Base-by-base conservation (phyloP, 495 filamentous ascomycete species). In the Aspergillus conjunctus region DNA sequence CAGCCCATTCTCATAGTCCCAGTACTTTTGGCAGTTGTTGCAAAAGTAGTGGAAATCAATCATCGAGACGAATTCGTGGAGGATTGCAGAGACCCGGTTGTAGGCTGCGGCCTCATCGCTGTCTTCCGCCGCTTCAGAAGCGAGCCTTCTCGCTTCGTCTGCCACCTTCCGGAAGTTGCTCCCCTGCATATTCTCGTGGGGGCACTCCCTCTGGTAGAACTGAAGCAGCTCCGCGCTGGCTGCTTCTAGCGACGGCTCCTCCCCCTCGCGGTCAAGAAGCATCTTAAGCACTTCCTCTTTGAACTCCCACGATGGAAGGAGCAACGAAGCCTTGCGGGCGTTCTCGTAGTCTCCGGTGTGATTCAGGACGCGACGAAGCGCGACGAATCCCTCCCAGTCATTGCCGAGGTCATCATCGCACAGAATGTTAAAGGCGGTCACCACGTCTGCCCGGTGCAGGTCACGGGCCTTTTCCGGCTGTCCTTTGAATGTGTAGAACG, bases 1-100 rank as follows among this genome's bases (percentile, higher is more conserved):
- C 14, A 67, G n/a, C 8, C 15, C 41, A 10, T 33, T 32, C 1
- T 69, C 61, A 30, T 64, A 51, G 15, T 61, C 48, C 67, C 67
- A 69, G 17, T 34, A 15, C 20, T 22, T n/a, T 6, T 21, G 9
- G 22, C 58, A 60, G 37, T 54, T 60, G 21, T 53, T 54, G 51
- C 58, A 60, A 0, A 7, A 31, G 15, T 41, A 17, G 20, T 30
- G 14, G 4, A 20, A 48, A 14, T 55, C 51, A 20, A 10, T 37
- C 22, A 17, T n/a, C 4, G 17, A 26, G 20, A 10, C 5, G 5
- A 48, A 15, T 7, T 46, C 15, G 7, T 46, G 4, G 15, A 57
- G 55, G 55, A 39, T 52, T 10, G 52, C 12, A 4, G 3, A 41
- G n/a, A 37, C 44, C 31, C 53, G 18, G 26, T 26, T 11, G 26